Percentiles rank a stretch among this genome's conserved stretches.
Conservation (phyloP, 805 yeast species). For the Nakazawaea ernobii region DNA sequence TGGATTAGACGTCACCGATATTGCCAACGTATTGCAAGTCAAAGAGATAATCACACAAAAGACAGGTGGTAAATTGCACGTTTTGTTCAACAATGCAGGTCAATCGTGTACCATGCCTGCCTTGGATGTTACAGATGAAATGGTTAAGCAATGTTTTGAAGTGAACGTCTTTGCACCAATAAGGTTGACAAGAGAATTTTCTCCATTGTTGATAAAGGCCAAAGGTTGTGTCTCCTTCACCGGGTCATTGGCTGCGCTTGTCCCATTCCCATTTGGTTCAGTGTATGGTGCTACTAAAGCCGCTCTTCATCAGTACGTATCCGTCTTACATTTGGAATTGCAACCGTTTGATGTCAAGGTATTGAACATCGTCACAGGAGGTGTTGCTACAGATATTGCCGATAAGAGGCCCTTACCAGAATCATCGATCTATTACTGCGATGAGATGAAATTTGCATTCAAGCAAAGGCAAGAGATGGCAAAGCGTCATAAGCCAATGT, state of each 20-base stretch:
- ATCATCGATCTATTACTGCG: constrained; percentile 45
- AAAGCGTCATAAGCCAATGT: constrained; percentile 50
- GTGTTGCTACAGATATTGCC: constrained; percentile 64
- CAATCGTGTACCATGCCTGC: constrained; percentile 71
- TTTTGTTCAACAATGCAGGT: constrained; percentile 46
- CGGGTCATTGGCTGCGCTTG: constrained; percentile 62
- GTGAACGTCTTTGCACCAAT: constrained; percentile 72
- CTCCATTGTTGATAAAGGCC: constrained; percentile 50
- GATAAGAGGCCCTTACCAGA: constrained; percentile 57
- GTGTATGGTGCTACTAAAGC: constrained; percentile 67
- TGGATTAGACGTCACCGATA: constrained; percentile 30
- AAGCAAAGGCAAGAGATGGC: constrained; percentile 54
- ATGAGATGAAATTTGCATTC: constrained; percentile 46
- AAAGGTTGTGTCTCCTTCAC: constrained; percentile 70
- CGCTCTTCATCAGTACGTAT: constrained; percentile 69
- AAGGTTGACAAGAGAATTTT: constrained; percentile 54
- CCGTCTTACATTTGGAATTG: constrained; percentile 57
- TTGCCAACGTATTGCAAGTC: constrained; percentile 22
- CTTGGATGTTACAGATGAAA: constrained; percentile 54
- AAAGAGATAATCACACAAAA: constrained; percentile 19
- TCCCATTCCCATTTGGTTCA: constrained; percentile 67
- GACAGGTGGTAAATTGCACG: constrained; percentile 29
- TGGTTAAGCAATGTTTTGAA: constrained; percentile 43
- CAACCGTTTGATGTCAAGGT: constrained; percentile 70
- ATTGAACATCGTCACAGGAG: constrained; percentile 68